These are phyloP conservation scores for Hawksworthiomyces lignivorus DNA, from an alignment of 2,329 filamentous ascomycete genomes.

Conservation along the genomic window DNA sequence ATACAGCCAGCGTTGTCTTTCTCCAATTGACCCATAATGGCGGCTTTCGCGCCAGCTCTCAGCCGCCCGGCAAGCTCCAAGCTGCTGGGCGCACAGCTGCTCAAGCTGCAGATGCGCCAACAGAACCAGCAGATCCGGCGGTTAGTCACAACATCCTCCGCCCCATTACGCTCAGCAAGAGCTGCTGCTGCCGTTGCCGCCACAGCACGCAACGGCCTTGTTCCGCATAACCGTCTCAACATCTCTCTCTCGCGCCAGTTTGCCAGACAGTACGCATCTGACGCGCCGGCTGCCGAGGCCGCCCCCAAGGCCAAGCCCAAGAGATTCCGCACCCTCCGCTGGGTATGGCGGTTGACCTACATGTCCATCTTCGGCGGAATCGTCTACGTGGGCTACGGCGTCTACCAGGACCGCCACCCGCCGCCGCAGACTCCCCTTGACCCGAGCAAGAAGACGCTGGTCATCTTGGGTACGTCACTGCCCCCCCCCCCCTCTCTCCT, in stretches of 20 bases:
- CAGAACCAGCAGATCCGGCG: conserved; percentile 14
- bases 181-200: conserved; percentile 18
- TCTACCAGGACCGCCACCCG: conserved; percentile 78
- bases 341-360: conserved; percentile 77
- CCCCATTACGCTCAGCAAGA: conserved; percentile 12
- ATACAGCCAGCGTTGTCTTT: no score
- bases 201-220: no score
- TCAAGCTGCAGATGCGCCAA: conserved; percentile 15
- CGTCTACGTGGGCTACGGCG: conserved; percentile 67
- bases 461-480: conserved; percentile 68
- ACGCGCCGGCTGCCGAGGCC: conserved; percentile 25
- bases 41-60: conserved; percentile 26
- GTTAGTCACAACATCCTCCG: conserved; percentile 20
- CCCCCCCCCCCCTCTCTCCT: no score
- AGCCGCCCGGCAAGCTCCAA: conserved; percentile 23
- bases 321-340: conserved; percentile 66
- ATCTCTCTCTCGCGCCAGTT: conserved; percentile 17
- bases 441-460: conserved; percentile 90
- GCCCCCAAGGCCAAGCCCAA: conserved; percentile 39
- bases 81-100: conserved; percentile 16
- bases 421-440: conserved; percentile 71
- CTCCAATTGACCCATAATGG: conserved; percentile 23
- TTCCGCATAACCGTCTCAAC: conserved; percentile 1
- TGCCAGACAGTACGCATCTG: conserved; percentile 21
- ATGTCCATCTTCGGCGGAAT: conserved; percentile 62